Base-by-base conservation (phyloP, 805 yeast species). In the Spathaspora passalidarum region DNA sequence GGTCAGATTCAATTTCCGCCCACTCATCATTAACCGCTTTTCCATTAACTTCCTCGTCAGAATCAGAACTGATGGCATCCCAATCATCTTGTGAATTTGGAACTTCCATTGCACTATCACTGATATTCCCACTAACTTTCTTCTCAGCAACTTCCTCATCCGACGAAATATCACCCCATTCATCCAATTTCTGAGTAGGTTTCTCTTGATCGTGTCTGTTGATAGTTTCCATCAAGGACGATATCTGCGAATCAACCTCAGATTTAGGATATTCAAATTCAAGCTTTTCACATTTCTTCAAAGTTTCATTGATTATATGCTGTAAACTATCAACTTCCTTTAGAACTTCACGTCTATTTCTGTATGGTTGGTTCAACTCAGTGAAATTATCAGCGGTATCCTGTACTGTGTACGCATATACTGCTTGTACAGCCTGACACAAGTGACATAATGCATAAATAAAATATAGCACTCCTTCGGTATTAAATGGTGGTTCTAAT, bases 401-500 rank as follows among this genome's bases (percentile, higher is more conserved):
- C 19, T 41, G 47, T 20, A 45, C 50, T 16, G 48, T 42, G 25
- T 18, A 47, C 13, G 40, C 43, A 6, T 53, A 46, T 0, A 48
- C 56, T n/a, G 66, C 45, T 11, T 60, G 51, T 2, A 51, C 45
- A 32, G 55, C 59, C 39, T 63, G 65, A 14, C 49, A 48, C 10
- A 69, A 40, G 20, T 56, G 51, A 43, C 73, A 64, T 23, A 67
- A 46, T 4, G 62, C 70, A 41, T 57, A 42, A 8, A 47, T 47
- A n/a, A 37, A 76, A 38, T 62, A 61, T 22, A 73, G 59, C n/a
- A 56, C 59, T 1, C 78, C 78, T 42, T 76, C 78, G 4, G 49
- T 50, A 38, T 57, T 60, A 49, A 62, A 75, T 1, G 81, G 81
- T 6, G 74, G 74, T 41, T 63, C 63, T 43, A 75, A 62, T 19